Evolutionary conservation across 2,329 filamentous ascomycete species (phyloP).

Genomic region (Stagonosporopsis cucurbitacearum): DNA sequence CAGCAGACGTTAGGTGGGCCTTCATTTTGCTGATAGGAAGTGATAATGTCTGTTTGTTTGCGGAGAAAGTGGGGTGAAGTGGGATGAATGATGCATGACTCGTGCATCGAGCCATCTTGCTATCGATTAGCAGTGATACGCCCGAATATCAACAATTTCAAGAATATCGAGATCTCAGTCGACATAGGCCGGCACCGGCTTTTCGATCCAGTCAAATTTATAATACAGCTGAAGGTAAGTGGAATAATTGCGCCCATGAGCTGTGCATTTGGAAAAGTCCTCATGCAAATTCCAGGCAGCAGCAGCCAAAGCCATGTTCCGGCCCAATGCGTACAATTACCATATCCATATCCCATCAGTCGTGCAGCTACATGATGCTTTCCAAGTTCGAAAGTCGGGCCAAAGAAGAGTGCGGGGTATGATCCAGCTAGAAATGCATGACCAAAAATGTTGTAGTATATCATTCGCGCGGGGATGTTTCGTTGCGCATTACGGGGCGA

Average conservation of each 20-base stretch:
- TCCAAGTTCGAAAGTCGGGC: not conserved
- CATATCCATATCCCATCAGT: conserved; percentile 19
- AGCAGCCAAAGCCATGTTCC: not conserved
- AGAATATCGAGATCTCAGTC: not conserved
- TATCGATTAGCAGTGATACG: not conserved
- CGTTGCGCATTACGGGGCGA: not conserved
- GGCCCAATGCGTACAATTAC: conserved; percentile 14
- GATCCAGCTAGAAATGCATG: conserved; percentile 21
- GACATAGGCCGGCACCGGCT: not conserved
- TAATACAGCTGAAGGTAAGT: conserved; percentile 15
- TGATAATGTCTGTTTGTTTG: conserved; percentile 22
- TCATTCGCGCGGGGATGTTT: not conserved
- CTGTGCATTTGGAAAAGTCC: conserved; percentile 2
- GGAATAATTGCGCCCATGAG: not conserved
- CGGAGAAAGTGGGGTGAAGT: conserved; percentile 46
- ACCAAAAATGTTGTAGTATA: conserved; percentile 5
- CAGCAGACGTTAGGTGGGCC: not conserved
- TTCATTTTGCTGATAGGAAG: conserved; percentile 17
- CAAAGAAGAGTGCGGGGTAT: conserved; percentile 17
- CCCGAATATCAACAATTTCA: not conserved
- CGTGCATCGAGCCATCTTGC: conserved; percentile 20
- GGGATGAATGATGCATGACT: conserved; percentile 41
- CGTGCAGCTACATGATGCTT: conserved; percentile 20
- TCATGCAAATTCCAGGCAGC: conserved; percentile 3
- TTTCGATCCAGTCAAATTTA: conserved; percentile 5